phyloP scores from a whole-genome alignment of 176 grass and related monocot species.

The Triticum dicoccoides region DNA sequence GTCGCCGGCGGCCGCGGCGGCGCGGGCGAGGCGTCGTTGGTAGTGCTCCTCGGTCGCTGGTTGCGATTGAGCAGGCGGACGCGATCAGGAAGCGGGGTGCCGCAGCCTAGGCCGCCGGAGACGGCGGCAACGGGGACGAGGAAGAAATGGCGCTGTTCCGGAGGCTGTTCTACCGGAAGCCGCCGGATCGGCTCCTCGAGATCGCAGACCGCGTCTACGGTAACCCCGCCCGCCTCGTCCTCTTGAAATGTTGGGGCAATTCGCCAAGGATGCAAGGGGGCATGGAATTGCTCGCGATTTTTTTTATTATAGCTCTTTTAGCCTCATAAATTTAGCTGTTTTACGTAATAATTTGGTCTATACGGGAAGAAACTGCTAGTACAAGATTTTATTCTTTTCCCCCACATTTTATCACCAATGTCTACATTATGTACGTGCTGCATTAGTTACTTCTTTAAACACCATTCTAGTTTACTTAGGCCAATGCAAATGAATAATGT shows the following conservation, averaged over 20 bases:
- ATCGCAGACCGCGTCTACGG: slow-evolving; percentile 93
- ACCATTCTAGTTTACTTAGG: neutral
- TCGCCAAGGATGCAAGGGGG: neutral
- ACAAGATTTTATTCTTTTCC: neutral
- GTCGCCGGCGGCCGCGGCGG: slow-evolving; percentile 22
- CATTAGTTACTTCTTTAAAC: neutral
- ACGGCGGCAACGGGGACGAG: slow-evolving; percentile 43
- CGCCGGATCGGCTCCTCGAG: slow-evolving; percentile 94
- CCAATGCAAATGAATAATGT: neutral
- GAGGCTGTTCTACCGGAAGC: slow-evolving; percentile 92
- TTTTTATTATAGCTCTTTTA: neutral
- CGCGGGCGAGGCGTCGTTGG: neutral
- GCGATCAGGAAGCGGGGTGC: neutral
- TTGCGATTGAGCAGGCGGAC: slow-evolving; percentile 9
- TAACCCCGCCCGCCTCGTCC: slow-evolving; percentile 16
- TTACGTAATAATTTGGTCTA: neutral
- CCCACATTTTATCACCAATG: neutral
- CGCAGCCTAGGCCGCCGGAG: slow-evolving; percentile 45
- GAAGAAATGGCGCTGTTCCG: slow-evolving; percentile 83
- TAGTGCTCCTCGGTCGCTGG: neutral
- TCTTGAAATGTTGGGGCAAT: neutral
- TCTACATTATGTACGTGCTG: neutral
- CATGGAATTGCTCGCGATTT: neutral
- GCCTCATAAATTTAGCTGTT: neutral
- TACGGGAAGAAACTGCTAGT: neutral